Percentiles rank a stretch among this genome's conserved stretches.
Evolutionary conservation across 2,329 filamentous ascomycete species (phyloP).

Genomic region (Stachybotrys chlorohalonatus): DNA sequence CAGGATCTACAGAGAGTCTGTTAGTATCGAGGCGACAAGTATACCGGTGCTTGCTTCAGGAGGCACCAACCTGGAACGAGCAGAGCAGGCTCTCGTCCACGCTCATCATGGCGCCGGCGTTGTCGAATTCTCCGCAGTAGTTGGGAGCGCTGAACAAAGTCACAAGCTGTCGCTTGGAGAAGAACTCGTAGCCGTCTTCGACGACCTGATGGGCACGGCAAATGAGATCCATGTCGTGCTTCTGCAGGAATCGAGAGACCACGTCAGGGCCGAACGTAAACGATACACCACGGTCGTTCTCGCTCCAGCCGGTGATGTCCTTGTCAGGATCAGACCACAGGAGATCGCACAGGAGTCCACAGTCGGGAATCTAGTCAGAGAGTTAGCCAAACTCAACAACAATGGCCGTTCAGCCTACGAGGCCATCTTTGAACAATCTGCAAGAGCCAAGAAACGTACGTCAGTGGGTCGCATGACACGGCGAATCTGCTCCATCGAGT

Average conservation of each 20-base stretch:
- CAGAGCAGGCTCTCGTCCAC: conserved; percentile 97
- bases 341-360: conserved; percentile 92
- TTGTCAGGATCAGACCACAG: conserved; percentile 99
- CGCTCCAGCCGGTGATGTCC: conserved; percentile 98
- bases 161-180: conserved; percentile 94
- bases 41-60: conserved; percentile 1
- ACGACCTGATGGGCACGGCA: conserved; percentile 98
- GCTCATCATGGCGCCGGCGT: conserved; percentile 99
- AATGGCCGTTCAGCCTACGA: conserved; percentile 3
- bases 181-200: conserved; percentile 99
- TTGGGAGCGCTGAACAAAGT: conserved; percentile 97
- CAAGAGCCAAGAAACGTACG: conserved; percentile 50
- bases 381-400: conserved; percentile 15
- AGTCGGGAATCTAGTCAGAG: conserved; percentile 78
- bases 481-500: conserved; percentile 99
- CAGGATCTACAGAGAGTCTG: conserved; percentile 61
- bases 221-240: conserved; percentile 99
- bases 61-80: conserved; percentile 78
- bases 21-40: background rate
- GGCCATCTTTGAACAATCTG: too few species aligned
- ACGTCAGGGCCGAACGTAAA: conserved; percentile 98
- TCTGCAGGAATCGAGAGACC: conserved; percentile 93
- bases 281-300: conserved; percentile 96
- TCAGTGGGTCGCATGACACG: conserved; percentile 98
- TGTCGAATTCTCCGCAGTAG: conserved; percentile 99